Percentiles rank a stretch among this genome's conserved stretches.
Conservation (phyloP, 495 filamentous ascomycete genomes). For the Antarctomyces pellizariae region DNA sequence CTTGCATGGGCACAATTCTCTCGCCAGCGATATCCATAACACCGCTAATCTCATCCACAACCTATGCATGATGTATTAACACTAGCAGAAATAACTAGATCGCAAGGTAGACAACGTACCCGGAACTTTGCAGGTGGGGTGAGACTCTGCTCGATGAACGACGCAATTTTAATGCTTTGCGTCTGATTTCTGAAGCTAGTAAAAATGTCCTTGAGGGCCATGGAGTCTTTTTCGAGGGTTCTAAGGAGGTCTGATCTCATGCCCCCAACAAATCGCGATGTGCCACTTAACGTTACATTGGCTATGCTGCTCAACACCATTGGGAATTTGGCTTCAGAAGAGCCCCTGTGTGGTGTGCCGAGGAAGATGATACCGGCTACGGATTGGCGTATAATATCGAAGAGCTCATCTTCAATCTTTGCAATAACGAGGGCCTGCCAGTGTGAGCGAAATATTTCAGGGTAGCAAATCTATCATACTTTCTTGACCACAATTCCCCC, state of each 20-base stretch:
- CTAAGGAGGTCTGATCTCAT: neutral
- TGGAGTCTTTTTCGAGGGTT: conserved; percentile 1
- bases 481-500: conserved; percentile 25
- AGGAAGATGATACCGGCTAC: conserved; percentile 22
- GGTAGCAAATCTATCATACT: conserved; percentile 9
- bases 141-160: conserved; percentile 3
- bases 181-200: conserved; percentile 4
- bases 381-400: conserved; percentile 14
- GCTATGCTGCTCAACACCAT: neutral
- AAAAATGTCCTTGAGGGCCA: conserved; percentile 1
- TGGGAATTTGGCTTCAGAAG: conserved; percentile 1
- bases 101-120: too few relatives aligned
- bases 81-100: too few relatives aligned
- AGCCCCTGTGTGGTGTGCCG: conserved; percentile 24
- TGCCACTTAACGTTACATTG: neutral
- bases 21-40: too few relatives aligned
- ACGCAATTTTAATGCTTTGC: conserved; percentile 1
- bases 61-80: too few relatives aligned
- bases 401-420: conserved; percentile 4
- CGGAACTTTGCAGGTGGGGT: neutral
- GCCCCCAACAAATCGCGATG: neutral
- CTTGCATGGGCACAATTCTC: too few relatives aligned
- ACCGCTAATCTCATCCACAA: too few relatives aligned
- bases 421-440: conserved; percentile 4
- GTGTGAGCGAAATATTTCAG: conserved; percentile 1